These are phyloP conservation scores for Aureobasidium melanogenum DNA, from an alignment of 2,329 filamentous ascomycete genomes.

Conservation along the genomic window DNA sequence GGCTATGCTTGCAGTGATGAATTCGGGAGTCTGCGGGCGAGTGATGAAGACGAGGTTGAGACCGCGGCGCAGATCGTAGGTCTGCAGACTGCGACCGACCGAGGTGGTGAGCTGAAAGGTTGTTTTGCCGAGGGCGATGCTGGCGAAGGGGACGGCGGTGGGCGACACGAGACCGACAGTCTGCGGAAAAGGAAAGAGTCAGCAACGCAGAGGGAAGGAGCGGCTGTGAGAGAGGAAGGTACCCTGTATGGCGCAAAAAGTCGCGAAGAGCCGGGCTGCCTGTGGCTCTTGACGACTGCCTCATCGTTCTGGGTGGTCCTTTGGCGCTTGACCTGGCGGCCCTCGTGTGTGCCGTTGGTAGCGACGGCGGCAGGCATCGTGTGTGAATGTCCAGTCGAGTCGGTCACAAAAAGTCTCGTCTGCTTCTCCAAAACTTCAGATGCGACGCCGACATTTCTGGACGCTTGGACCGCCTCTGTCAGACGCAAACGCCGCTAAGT, in stretches of 20 bases:
- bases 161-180: conserved; percentile 91
- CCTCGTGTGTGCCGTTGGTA: conserved; percentile 1
- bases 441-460: background rate
- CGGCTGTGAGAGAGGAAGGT: conserved; percentile 25
- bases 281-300: conserved; percentile 18
- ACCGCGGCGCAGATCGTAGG: conserved; percentile 85
- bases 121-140: conserved; percentile 79
- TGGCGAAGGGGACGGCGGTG: conserved; percentile 81
- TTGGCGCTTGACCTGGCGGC: conserved; percentile 66
- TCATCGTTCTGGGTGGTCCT: conserved; percentile 41
- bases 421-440: background rate
- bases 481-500: background rate
- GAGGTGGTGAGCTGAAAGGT: conserved; percentile 98
- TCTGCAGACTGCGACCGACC: conserved; percentile 81
- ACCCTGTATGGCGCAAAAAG: conserved; percentile 93
- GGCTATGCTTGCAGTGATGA: conserved; percentile 77
- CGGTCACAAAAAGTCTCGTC: background rate
- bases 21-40: conserved; percentile 73
- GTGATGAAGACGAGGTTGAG: conserved; percentile 91
- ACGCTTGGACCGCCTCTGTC: background rate
- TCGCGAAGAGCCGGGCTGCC: conserved; percentile 44
- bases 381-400: background rate
- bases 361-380: conserved; percentile 9
- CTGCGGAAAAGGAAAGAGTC: conserved; percentile 40
- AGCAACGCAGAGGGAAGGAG: no score